phyloP scores from a whole-genome alignment of 202 grass and related monocot genomes.

The Musa balbisiana region DNA sequence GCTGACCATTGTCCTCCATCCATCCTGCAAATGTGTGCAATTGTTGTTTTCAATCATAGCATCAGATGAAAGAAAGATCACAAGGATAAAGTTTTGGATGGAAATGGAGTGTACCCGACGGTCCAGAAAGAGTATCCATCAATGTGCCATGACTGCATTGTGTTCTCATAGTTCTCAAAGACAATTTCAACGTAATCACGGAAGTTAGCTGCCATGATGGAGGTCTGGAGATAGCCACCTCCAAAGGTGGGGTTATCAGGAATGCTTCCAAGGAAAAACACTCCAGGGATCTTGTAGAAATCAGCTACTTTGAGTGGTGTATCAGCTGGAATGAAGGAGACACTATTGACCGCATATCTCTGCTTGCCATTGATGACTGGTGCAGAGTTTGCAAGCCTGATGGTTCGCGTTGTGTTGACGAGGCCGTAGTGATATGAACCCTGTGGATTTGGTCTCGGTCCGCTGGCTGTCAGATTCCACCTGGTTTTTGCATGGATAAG shows the following conservation, averaged over 20 bases:
- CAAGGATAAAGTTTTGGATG: not conserved
- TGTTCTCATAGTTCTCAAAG: conserved; percentile 23
- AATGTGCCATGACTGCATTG: conserved; percentile 17
- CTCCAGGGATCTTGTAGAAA: conserved; percentile 17
- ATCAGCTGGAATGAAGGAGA: conserved; percentile 18
- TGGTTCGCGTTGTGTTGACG: conserved; percentile 10
- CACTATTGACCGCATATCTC: conserved; percentile 20
- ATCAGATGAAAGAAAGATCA: not conserved
- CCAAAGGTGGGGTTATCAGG: conserved; percentile 11
- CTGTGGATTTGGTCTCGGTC: conserved; percentile 17
- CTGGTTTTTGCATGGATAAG: not conserved
- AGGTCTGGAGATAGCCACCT: conserved; percentile 21
- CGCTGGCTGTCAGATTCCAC: conserved; percentile 22
- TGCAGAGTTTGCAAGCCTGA: conserved; percentile 19
- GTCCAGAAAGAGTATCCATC: conserved; percentile 21
- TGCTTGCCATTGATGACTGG: conserved; percentile 21
- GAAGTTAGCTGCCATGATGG: conserved; percentile 10
- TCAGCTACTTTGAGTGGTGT: conserved; percentile 18
- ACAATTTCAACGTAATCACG: conserved; percentile 11
- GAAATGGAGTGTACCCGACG: conserved; percentile 2
- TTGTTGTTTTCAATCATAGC: not conserved
- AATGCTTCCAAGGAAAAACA: conserved; percentile 15
- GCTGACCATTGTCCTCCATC: conserved; percentile 20
- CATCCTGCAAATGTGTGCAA: not conserved
- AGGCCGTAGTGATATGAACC: conserved; percentile 21